These are phyloP conservation scores for Termitomyces titanicus DNA, from an alignment of 768 basidiomycete genomes.

Conservation along the genomic window DNA sequence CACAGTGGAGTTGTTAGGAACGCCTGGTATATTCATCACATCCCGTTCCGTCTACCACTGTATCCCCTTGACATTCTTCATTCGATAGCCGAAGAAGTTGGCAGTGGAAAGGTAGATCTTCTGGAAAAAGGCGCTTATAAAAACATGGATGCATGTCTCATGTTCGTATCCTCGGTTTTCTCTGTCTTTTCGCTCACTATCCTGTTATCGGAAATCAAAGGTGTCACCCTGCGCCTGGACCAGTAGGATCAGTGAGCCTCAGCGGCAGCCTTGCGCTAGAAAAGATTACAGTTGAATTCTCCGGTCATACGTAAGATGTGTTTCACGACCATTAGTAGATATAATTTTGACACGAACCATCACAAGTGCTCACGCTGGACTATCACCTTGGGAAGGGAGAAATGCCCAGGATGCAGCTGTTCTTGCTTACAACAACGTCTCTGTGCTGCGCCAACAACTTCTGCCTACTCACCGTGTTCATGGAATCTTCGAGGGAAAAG, in stretches of 20 bases:
- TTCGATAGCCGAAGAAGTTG: slow-evolving; percentile 69
- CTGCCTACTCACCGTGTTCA: slow-evolving; percentile 75
- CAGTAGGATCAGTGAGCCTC: slow-evolving; percentile 62
- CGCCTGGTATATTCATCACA: slow-evolving; percentile 50
- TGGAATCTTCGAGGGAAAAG: slow-evolving; percentile 70
- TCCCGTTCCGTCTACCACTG: neutral
- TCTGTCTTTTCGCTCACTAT: neutral
- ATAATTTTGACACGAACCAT: too few relatives aligned
- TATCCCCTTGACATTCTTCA: neutral
- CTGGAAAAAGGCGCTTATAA: slow-evolving; percentile 72
- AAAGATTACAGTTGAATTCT: slow-evolving; percentile 57
- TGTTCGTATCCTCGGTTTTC: slow-evolving; percentile 37
- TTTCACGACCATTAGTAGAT: too few relatives aligned
- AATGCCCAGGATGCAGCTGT: slow-evolving; percentile 87
- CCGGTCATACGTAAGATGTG: slow-evolving; percentile 63
- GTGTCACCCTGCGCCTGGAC: slow-evolving; percentile 87
- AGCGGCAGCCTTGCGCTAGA: slow-evolving; percentile 62
- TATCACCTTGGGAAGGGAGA: slow-evolving; percentile 81
- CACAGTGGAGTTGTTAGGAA: slow-evolving; percentile 72
- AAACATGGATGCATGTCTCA: slow-evolving; percentile 73
- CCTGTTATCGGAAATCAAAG: slow-evolving; percentile 27
- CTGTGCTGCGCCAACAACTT: slow-evolving; percentile 78
- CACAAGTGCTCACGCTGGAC: slow-evolving; percentile 69
- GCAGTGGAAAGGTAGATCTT: slow-evolving; percentile 67
- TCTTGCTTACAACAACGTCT: slow-evolving; percentile 75